These are phyloP conservation scores for Globisporangium paroecandrum DNA, from an alignment of 352 stramenopile genomes.

Conservation along the genomic window DNA sequence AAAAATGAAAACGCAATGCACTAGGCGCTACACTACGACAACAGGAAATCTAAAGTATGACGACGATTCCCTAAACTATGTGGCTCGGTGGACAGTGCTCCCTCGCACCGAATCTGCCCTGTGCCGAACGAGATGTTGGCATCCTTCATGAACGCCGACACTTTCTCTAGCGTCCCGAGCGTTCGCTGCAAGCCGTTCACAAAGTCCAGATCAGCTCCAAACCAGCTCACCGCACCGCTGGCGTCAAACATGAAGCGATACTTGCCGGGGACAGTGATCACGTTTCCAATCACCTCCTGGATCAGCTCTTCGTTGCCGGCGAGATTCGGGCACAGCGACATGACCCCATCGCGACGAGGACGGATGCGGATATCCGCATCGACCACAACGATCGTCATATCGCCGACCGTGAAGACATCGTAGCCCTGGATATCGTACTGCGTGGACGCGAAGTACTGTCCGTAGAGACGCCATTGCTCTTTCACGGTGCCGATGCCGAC, in stretches of 20 bases:
- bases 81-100: neutral
- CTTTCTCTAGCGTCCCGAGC: conserved; percentile 44
- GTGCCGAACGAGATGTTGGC: conserved; percentile 53
- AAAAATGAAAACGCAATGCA: neutral
- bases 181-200: conserved; percentile 37
- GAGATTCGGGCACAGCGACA: conserved; percentile 44
- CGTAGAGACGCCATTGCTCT: conserved; percentile 54
- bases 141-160: conserved; percentile 34
- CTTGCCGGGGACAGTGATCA: conserved; percentile 37
- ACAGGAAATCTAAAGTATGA: conserved; percentile 39
- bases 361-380: conserved; percentile 38
- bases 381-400: conserved; percentile 49
- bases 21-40: conserved; percentile 26
- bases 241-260: conserved; percentile 57
- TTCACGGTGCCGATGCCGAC: conserved; percentile 42
- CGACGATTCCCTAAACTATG: conserved; percentile 15
- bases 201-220: conserved; percentile 61
- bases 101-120: conserved; percentile 39
- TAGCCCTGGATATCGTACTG: conserved; percentile 30
- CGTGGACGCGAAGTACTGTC: conserved; percentile 34
- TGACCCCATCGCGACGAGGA: conserved; percentile 34
- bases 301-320: conserved; percentile 36
- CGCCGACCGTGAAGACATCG: conserved; percentile 28
- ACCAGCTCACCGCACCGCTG: conserved; percentile 40
- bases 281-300: conserved; percentile 39